Percentiles rank a stretch among this genome's conserved stretches.
phyloP scores from a whole-genome alignment of 148 eudicot species.

The Silene uniflora region DNA sequence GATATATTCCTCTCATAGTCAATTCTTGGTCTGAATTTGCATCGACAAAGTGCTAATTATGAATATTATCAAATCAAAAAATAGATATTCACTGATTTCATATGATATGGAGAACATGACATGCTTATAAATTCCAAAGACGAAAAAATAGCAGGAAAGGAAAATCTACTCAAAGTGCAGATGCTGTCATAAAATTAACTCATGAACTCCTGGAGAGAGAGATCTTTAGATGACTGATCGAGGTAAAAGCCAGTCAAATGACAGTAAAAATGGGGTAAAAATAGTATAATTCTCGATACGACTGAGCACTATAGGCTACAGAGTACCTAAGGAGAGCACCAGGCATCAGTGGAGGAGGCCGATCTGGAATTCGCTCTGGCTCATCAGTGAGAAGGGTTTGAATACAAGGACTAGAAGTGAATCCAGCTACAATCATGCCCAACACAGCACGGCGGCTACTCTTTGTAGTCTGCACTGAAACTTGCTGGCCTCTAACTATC shows the following conservation, averaged over 20 bases:
- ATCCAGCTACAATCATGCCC: conserved; percentile 71
- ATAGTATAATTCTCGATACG: background rate
- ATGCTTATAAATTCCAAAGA: background rate
- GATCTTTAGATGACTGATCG: no score
- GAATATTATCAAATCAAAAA: no score
- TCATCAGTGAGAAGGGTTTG: conserved; percentile 63
- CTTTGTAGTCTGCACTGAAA: conserved; percentile 39
- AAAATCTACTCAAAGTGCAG: background rate
- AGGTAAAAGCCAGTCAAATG: background rate
- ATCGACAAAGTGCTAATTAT: no score
- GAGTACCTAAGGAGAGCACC: conserved; percentile 71
- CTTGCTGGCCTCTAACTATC: conserved; percentile 50
- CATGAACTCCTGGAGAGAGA: no score
- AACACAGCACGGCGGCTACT: conserved; percentile 64
- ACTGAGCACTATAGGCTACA: background rate
- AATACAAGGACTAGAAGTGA: conserved; percentile 53
- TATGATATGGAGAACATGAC: background rate
- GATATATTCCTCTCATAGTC: no score
- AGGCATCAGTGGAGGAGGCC: conserved; percentile 54
- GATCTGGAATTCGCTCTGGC: conserved; percentile 54
- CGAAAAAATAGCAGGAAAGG: background rate
- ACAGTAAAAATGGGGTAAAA: conserved; percentile 5
- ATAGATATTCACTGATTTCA: no score
- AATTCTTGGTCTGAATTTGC: no score
- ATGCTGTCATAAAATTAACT: background rate